Evolutionary conservation across 257 asterid genomes (phyloP), one percentile per base, ranked within the genome.

Genomic region (Echites panduratus): DNA sequence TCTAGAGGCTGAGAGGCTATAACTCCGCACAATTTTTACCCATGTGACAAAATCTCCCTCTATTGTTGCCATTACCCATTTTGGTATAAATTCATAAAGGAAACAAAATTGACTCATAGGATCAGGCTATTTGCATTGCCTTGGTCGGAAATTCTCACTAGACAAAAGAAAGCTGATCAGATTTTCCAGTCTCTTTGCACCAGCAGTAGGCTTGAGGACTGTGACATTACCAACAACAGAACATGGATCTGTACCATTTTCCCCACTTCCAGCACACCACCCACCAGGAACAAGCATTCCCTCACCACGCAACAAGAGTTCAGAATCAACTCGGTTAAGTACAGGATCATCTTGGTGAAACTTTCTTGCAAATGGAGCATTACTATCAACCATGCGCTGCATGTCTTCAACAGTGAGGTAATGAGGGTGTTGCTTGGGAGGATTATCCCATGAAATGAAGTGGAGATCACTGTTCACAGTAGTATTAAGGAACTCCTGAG

Each of bases 361-460:
- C 83, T 93, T 93, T 48, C 98, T 84, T 4, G 96, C 97, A 66
- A 90, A 93, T 0, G 98, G 98, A 6, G 98, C 97, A 43, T 93
- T 90, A 71, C 97, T 89, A 24, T 85, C 88, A 0, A 93, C 81
- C 98, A 93, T 90, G 63, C 78, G 83, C 58, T 88, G 85, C 96
- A 93, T 87, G 87, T 93, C 97, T 10, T 78, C 82, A 10, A 79
- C 47, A 48, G 72, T 81, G 12, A 93, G 96, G 83, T 90, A 89
- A 79, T 93, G 98, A 0, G 98, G 98, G 41, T 93, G 98, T 79
- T 93, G 98, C 84, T 93, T 93, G 0, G 98, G 98, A 75, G 98
- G 98, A 71, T 89, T 93, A 80, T 93, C 98, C 98, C 98, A 93
- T 32, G 98, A 88, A 68, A 93, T 93, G 83, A 83, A 90, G 80